Evolutionary conservation across 2,329 filamentous ascomycete genomes (phyloP), one percentile per base, ranked within the genome.

Genomic region (Ceratocystis huliohia): DNA sequence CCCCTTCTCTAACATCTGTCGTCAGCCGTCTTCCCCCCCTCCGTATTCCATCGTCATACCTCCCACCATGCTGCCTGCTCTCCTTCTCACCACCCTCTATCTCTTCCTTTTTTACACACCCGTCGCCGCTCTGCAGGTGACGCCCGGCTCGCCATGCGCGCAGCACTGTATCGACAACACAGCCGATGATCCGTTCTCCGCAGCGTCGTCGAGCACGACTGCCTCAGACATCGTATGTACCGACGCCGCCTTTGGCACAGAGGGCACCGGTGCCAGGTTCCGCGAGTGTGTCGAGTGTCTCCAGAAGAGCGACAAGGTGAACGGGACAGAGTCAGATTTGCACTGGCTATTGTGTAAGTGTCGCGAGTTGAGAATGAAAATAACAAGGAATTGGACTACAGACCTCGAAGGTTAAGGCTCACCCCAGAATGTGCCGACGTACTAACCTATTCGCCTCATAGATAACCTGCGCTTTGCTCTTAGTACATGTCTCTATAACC

Each of bases 381-480:
- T 22, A 22, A 22, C 48, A 53, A 10, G 5, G 48, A 10, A 41
- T 41, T 41, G 37, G 10, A 3, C 37, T 10, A 41, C 37, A 41
- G 10, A 41, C 13, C 37, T 13, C 4, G 1, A 5, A 13, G 10
- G 10, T 15, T 13, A 5, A 13, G 10, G 10, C 4, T 13, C 37
- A 15, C 13, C 37, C 37, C 37, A 41, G 37, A 41, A 13, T 5
- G 13, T 41, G 37, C 10, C 37, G 10, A 41, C 37, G 8, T 22
- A 22, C 22, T 57, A 57, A 57, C 53, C 10, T 15, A 5, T 5
- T 5, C 15, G 10, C 1, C 17, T 5, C n/a, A 3, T 59, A 82
- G 80, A 82, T 68, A 83, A 82, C 61, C 45, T 82, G 0, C 75
- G 80, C 46, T 82, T 79, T 61, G 72, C 80, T 0, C 72, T 82